A percentile compares a stretch with the other conserved stretches of the same genome.
These are phyloP conservation scores for Thraustotheca clavata DNA, from an alignment of 352 stramenopile species.

Conservation along the genomic window DNA sequence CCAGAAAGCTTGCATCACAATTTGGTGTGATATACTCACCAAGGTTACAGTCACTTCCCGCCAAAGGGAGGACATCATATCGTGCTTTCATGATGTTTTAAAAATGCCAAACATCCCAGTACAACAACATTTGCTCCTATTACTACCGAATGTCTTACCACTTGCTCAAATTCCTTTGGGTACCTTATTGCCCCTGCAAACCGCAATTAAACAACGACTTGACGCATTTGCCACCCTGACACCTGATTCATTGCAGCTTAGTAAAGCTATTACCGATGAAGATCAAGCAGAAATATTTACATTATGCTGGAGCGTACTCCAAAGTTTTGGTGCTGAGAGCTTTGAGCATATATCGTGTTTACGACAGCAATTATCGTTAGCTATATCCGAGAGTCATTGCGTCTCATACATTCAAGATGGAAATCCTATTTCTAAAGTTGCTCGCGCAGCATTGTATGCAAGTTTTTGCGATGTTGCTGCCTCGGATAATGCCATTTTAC, in stretches of 20 bases:
- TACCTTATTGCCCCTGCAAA: slow-evolving; percentile 39
- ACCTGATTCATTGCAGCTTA: too few species aligned
- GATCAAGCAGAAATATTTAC: neutral
- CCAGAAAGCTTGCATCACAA: slow-evolving; percentile 49
- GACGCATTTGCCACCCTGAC: neutral
- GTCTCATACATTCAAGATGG: too few species aligned
- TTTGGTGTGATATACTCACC: slow-evolving; percentile 61
- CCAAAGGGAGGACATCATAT: slow-evolving; percentile 25
- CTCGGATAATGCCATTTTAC: neutral
- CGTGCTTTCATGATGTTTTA: slow-evolving; percentile 62
- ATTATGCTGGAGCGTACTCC: neutral
- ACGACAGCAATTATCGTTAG: too few species aligned
- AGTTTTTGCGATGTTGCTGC: neutral
- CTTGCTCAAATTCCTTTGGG: neutral
- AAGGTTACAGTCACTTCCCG: neutral
- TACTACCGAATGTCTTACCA: neutral
- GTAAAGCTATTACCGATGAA: too few species aligned
- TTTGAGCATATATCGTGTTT: too few species aligned
- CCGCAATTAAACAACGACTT: slow-evolving; percentile 43
- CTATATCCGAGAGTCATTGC: too few species aligned
- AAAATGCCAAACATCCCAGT: slow-evolving; percentile 2
- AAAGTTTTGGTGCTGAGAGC: neutral
- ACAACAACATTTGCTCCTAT: neutral
- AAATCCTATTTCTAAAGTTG: too few species aligned
- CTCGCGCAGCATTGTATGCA: neutral